These are phyloP conservation scores for Piper betle DNA, from an alignment of 164 flowering plant genomes.

Conservation along the genomic window DNA sequence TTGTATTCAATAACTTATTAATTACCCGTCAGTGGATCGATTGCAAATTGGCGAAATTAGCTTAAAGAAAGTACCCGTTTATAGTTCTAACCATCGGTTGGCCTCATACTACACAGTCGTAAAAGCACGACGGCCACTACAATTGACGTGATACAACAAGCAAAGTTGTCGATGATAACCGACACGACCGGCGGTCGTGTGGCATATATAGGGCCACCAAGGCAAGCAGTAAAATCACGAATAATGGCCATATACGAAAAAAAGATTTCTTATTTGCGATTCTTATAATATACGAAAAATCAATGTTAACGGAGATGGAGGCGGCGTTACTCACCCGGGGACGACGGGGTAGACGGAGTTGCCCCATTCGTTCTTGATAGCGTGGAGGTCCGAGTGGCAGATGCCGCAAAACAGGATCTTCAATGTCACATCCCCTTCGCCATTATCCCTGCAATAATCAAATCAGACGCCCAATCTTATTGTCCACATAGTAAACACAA, in stretches of 20 bases:
- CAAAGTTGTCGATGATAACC: slow-evolving; percentile 13
- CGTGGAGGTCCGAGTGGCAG: slow-evolving; percentile 44
- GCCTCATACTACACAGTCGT: slow-evolving; percentile 27
- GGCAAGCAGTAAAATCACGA: neutral
- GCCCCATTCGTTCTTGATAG: slow-evolving; percentile 38
- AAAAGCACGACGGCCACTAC: slow-evolving; percentile 23
- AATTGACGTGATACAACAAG: slow-evolving; percentile 28
- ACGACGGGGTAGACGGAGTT: slow-evolving; percentile 29
- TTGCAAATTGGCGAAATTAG: too few species aligned
- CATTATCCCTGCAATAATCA: slow-evolving; percentile 29
- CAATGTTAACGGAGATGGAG: neutral
- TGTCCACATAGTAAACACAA: neutral
- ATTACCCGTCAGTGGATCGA: too few species aligned
- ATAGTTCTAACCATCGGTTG: slow-evolving; percentile 27
- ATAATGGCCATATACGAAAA: neutral
- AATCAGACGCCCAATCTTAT: slow-evolving; percentile 36
- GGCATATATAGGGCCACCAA: too few species aligned
- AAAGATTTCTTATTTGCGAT: too few species aligned
- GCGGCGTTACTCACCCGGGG: slow-evolving; percentile 25
- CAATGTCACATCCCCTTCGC: too few species aligned
- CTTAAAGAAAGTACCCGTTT: too few species aligned
- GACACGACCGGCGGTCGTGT: neutral
- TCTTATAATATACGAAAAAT: too few species aligned
- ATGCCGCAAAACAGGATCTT: too few species aligned
- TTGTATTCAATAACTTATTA: too few species aligned